These are phyloP conservation scores for Penicillium decumbens DNA, from an alignment of 2,329 filamentous ascomycete genomes.

Conservation along the genomic window DNA sequence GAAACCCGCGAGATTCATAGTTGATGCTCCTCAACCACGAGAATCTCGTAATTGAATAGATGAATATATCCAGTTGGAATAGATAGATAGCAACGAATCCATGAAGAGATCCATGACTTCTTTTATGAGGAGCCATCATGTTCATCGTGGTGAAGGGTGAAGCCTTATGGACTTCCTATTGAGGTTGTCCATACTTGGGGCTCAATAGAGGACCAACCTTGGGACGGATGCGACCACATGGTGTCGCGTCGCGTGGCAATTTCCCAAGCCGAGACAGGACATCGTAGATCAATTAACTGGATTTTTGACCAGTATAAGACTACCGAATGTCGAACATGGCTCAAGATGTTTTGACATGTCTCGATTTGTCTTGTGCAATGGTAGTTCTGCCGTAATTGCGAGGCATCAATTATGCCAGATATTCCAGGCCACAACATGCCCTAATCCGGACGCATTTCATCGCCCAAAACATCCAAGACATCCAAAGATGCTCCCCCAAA, in stretches of 20 bases:
- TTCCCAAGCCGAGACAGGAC: not conserved
- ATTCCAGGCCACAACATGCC: not conserved
- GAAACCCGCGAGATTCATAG: slow-evolving; percentile 22
- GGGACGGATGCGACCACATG: not conserved
- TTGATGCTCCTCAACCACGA: not conserved
- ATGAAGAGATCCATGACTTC: slow-evolving; percentile 8
- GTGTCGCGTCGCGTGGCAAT: not conserved
- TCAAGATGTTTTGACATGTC: not conserved
- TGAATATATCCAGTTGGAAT: not conserved
- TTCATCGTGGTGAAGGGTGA: not conserved
- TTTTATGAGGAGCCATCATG: not conserved
- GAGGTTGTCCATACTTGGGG: slow-evolving; percentile 14
- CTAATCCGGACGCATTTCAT: not conserved
- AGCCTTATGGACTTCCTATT: slow-evolving; percentile 4
- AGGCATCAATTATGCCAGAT: not conserved
- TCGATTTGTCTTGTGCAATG: not conserved
- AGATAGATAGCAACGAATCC: not conserved
- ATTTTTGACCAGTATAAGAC: not conserved
- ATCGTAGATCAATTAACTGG: not conserved
- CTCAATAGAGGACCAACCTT: slow-evolving; percentile 12
- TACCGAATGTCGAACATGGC: not conserved
- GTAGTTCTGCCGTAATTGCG: not conserved
- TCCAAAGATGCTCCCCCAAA: not conserved
- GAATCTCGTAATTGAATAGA: not conserved
- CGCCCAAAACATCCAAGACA: not conserved